These are phyloP conservation scores for Alternaria hordeiaustralica DNA, from an alignment of 2,329 filamentous ascomycete genomes.

Conservation along the genomic window DNA sequence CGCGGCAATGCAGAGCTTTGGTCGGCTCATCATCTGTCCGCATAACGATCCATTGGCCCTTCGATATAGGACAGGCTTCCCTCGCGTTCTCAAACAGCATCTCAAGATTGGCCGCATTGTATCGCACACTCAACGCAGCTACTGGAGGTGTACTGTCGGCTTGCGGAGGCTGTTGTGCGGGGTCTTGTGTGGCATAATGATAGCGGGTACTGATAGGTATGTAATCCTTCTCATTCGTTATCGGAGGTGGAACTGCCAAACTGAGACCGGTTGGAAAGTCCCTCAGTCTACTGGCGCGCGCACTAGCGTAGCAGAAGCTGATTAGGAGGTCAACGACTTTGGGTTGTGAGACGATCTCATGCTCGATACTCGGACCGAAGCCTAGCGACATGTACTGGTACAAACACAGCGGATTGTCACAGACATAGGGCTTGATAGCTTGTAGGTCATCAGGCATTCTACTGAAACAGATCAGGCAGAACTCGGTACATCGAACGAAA, in stretches of 20 bases:
- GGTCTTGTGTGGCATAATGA: neutral
- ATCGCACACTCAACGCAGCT: conserved; percentile 24
- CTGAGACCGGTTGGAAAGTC: conserved; percentile 65
- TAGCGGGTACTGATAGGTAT: neutral
- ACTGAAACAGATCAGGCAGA: conserved; percentile 84
- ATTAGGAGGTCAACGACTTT: conserved; percentile 84
- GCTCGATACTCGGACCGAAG: conserved; percentile 83
- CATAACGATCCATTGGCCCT: conserved; percentile 62
- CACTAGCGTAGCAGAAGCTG: conserved; percentile 76
- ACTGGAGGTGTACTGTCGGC: neutral
- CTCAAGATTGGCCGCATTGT: conserved; percentile 50
- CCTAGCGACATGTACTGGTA: conserved; percentile 90
- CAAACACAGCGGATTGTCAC: conserved; percentile 74
- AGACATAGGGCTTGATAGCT: conserved; percentile 77
- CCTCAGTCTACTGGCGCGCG: conserved; percentile 52
- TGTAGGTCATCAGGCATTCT: conserved; percentile 69
- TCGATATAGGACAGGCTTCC: conserved; percentile 45
- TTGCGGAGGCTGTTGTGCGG: neutral
- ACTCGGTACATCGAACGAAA: conserved; percentile 81
- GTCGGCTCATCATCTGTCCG: conserved; percentile 20
- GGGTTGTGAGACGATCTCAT: conserved; percentile 80
- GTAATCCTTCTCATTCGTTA: conserved; percentile 26
- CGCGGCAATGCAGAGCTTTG: conserved; percentile 56
- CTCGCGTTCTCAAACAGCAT: conserved; percentile 51
- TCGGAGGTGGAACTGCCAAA: conserved; percentile 56